Evolutionary conservation across 495 filamentous ascomycete genomes (phyloP).

Genomic region (Aspergillus indologenus): DNA sequence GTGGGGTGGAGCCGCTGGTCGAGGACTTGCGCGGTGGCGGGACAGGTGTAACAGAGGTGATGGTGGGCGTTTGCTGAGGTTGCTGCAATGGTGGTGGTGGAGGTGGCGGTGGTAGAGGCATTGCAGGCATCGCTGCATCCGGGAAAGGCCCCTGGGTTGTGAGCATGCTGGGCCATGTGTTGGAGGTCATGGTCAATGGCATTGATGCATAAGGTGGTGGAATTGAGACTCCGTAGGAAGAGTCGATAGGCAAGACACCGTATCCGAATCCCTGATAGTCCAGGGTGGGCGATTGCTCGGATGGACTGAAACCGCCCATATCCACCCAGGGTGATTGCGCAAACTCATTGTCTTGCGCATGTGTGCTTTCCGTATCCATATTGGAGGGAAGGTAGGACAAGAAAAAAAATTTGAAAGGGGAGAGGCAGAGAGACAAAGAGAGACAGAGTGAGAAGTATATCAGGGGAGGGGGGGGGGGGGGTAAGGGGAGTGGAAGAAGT

Average conservation of each 20-base stretch:
- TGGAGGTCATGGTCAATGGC: constrained; percentile 63
- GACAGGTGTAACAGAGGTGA: constrained; percentile 19
- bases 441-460: constrained; percentile 10
- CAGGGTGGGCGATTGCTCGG: constrained; percentile 44
- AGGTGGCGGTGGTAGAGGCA: not conserved
- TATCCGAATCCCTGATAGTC: constrained; percentile 46
- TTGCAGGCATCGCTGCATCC: constrained; percentile 23
- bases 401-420: constrained; percentile 4
- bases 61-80: constrained; percentile 21
- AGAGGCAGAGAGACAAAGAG: constrained; percentile 8
- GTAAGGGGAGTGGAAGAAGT: not conserved
- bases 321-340: constrained; percentile 53
- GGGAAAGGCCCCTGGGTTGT: constrained; percentile 38
- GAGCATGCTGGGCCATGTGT: constrained; percentile 71
- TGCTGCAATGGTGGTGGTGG: not conserved
- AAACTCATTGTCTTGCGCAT: constrained; percentile 46
- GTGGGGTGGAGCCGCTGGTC: constrained; percentile 60
- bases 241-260: constrained; percentile 39
- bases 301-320: constrained; percentile 42
- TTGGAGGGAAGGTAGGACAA: constrained; percentile 10
- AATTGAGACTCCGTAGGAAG: constrained; percentile 43
- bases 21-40: constrained; percentile 48
- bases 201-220: constrained; percentile 49
- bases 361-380: constrained; percentile 47
- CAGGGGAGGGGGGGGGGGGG: not conserved